Base-by-base conservation (phyloP, 1,284 basidiomycete species). In the Flammula alnicola region DNA sequence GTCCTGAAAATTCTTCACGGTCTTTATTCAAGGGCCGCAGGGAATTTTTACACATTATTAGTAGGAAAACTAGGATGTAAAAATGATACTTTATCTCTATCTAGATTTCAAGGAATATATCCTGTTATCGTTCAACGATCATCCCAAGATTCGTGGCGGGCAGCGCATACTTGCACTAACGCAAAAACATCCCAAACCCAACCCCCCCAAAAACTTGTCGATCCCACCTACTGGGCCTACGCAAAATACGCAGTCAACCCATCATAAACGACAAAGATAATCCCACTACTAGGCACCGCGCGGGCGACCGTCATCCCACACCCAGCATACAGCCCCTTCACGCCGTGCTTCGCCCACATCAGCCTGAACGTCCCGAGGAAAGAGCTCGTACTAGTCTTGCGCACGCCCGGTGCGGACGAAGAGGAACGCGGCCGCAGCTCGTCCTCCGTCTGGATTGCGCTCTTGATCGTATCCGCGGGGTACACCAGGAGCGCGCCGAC, bases 391-490 rank as follows among this genome's bases (percentile, higher is more conserved):
- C 26, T 26, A 9, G 33, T 29, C 48, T 22, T 44, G 26, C 16
- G 38, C 42, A 35, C 47, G 16, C 17, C 35, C 44, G 23, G 44
- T 50, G 32, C 38, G n/a, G n/a, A n/a, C n/a, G n/a, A n/a, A n/a
- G n/a, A n/a, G n/a, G n/a, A n/a, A n/a, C n/a, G 48, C 3, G 88
- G 86, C 7, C 88, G 76, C 54, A 98, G 77, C 71, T 98, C 95
- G 45, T 90, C 89, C 67, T 89, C 89, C 0, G 96, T 98, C 77
- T 98, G 96, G 69, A 99, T 92, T 36, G 93, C 83, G 58, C 89
- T 93, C 75, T 99, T 99, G 63, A 98, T 83, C 27, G 90, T 91
- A 69, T 99, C 96, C 10, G 95, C 95, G 0, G 94, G 95, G 75
- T 95, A 97, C 37, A 93, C 73, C 14, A 87, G 78, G 61, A 95